Base-by-base conservation (phyloP, 352 stramenopile genomes). In the Phytophthora melonis region DNA sequence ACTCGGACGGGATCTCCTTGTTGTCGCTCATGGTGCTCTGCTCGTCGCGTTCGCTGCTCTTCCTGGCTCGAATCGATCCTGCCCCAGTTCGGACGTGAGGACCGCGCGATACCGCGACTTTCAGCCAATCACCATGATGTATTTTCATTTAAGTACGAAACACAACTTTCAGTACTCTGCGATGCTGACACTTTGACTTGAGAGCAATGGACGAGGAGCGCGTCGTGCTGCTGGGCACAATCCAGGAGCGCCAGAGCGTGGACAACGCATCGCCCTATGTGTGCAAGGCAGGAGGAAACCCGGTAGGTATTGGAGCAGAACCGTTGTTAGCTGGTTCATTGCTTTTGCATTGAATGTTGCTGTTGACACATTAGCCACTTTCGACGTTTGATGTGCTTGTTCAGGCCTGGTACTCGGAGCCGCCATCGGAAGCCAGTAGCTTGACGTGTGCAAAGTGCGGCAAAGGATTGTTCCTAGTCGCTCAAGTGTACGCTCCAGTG, bases 1-100 rank as follows among this genome's bases (percentile, higher is more conserved):
- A 96, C 83, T 96, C 89, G 55, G 89, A 96, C 75, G 89, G 89
- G 77, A 93, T 94, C 63, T 77, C 74, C 58, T 88, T 86, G 66
- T 80, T 78, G 65, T 88, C 78, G 66, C 69, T 84, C 80, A 87
- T 89, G 32, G 3, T 78, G 60, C 36, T 54, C 34, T 64, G 36
- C 49, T 30, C 16, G 39, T 45, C 36, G 3, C 13, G 34, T 41
- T 9, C 34, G 34, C 53, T 56, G 3, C 23, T 8, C 21, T 56
- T 64, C 25, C 34, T 62, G 16, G 32, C n/a, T 77, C 19, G 13
- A 23, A 56, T 75, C 59, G 63, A 61, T 64, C 58, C 59, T 67
- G 60, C 8, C 47, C 19, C 18, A 70, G 57, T 77, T 76, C 57
- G 27, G 80, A 80, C 80, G 78, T 87, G 78, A 79, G 65, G 69